These are phyloP conservation scores for Arthroderma sp. DNA, from an alignment of 2,329 filamentous ascomycete genomes.

Conservation along the genomic window DNA sequence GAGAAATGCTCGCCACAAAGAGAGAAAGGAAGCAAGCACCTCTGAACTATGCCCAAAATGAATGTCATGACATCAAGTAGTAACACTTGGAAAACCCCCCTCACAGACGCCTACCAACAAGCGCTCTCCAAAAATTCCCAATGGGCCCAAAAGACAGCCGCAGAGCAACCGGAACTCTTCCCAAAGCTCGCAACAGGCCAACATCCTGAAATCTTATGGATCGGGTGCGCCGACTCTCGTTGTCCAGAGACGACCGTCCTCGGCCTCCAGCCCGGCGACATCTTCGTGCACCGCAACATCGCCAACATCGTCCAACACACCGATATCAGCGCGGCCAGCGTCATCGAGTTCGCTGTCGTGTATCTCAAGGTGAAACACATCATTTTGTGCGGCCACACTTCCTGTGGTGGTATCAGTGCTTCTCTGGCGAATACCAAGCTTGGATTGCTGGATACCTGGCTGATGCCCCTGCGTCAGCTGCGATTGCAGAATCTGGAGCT, in stretches of 20 bases:
- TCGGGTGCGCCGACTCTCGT: constrained; percentile 76
- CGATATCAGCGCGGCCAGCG: constrained; percentile 61
- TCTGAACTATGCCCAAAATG: too few relatives aligned
- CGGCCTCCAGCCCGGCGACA: constrained; percentile 64
- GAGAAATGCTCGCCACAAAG: too few relatives aligned
- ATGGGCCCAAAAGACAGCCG: constrained; percentile 53
- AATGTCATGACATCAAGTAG: too few relatives aligned
- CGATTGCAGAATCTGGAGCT: constrained; percentile 40
- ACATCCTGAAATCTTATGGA: constrained; percentile 54
- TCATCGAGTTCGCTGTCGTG: constrained; percentile 66
- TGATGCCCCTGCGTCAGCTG: constrained; percentile 43
- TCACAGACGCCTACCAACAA: constrained; percentile 47
- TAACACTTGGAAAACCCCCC: neutral
- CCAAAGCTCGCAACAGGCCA: constrained; percentile 54
- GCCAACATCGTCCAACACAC: constrained; percentile 66
- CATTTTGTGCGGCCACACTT: constrained; percentile 49
- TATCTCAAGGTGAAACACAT: constrained; percentile 55
- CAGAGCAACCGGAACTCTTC: constrained; percentile 60
- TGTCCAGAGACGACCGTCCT: constrained; percentile 73
- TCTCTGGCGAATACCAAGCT: constrained; percentile 44
- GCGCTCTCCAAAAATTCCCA: constrained; percentile 56
- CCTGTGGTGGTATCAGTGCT: constrained; percentile 46
- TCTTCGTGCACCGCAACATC: constrained; percentile 85
- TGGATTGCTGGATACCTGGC: constrained; percentile 49
- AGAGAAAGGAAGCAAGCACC: too few relatives aligned